These are phyloP conservation scores for Heliamphora exappendiculata DNA, from an alignment of 148 eudicot genomes.

Conservation along the genomic window DNA sequence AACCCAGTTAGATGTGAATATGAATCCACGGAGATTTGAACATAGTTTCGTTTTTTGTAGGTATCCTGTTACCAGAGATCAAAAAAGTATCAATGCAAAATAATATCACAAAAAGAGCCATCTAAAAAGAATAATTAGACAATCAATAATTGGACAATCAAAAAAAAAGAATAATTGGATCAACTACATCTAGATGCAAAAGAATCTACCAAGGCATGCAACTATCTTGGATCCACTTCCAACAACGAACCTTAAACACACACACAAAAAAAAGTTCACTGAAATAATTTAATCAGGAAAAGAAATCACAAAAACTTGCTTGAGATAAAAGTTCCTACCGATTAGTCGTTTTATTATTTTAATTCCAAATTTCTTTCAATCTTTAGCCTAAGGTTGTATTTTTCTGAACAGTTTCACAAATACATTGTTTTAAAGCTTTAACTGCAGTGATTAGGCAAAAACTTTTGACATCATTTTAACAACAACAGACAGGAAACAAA, in stretches of 20 bases:
- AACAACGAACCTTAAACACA: neutral
- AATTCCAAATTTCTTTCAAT: neutral
- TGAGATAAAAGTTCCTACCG: neutral
- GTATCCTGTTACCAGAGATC: conserved; percentile 32
- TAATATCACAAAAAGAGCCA: too few species aligned
- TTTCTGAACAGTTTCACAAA: too few species aligned
- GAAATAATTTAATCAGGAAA: neutral
- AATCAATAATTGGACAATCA: neutral
- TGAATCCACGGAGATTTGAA: conserved; percentile 82
- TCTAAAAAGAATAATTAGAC: neutral
- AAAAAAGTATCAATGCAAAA: too few species aligned
- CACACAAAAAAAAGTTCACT: neutral
- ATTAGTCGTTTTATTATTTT: neutral
- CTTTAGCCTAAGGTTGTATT: too few species aligned
- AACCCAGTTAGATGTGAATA: conserved; percentile 75
- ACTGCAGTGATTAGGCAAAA: too few species aligned
- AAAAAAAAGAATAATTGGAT: neutral
- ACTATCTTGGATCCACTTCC: neutral
- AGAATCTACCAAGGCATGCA: neutral
- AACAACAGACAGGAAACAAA: too few species aligned
- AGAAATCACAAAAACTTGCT: neutral
- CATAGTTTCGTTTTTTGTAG: conserved; percentile 66
- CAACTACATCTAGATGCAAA: neutral
- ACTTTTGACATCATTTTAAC: too few species aligned
- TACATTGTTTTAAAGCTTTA: too few species aligned